Base-by-base conservation (phyloP, 208 protist genomes). In the Acanthamoeba sp. region DNA sequence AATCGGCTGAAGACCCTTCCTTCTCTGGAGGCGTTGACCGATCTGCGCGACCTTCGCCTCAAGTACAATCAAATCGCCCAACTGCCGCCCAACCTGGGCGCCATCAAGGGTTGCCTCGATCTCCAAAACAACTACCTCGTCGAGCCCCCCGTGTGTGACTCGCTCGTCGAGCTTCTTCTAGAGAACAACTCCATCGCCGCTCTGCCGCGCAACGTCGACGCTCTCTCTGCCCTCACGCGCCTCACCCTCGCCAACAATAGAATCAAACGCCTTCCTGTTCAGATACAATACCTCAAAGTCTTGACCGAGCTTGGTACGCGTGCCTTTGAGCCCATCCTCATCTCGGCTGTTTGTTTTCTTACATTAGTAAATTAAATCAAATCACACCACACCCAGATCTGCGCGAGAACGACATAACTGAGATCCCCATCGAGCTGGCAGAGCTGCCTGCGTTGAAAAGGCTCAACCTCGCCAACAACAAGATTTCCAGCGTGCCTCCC, bases 381-480 rank as follows among this genome's bases (percentile, higher is more conserved):
- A 84, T 27, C 9, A 84, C 2, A 1, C 18, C 32, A 12, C 24
- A n/a, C 22, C 27, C 73, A 84, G 73, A 84, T 34, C 40, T 84
- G 38, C 34, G 73, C 1, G 73, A 84, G 40, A 84, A 84, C 40
- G 38, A 84, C 14, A 22, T 84, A 12, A 38, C 40, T 16, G 73
- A 84, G 40, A 24, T 84, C 14, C 73, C 73, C 38, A 29, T 84
- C 34, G 73, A 40, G 27, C 40, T 84, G 22, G 40, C 73, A 29
- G 73, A 84, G 73, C 73, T 84, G 1, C 34, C 34, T 18, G 40
- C 73, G 73, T n/a, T 84, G 73, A 84, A 84, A 32, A 84, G 32
- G 40, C 73, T 84, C 34, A 84, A 84, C 73, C 73, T 84, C 32
- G 16, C 73, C 22, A 84, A 84, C 73, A 84, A 84, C 73, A 84